Conservation (phyloP, 306 rosid genomes). For the Quercus bicolor region DNA sequence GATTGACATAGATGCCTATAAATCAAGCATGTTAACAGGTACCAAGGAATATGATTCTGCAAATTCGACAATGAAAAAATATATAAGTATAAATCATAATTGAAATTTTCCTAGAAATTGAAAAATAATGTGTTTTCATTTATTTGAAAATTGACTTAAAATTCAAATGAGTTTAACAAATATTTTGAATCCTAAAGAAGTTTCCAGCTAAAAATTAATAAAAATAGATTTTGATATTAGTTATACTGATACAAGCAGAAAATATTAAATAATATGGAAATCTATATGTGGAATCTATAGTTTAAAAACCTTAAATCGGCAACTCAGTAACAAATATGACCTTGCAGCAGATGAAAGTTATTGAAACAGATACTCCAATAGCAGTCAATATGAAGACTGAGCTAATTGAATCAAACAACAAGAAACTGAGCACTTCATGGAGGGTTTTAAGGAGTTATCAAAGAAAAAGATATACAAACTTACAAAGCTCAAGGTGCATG, state of each 20-base stretch:
- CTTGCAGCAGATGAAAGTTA: background rate
- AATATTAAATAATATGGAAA: background rate
- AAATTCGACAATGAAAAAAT: background rate
- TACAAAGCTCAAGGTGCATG: constrained; percentile 18
- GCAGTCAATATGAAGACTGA: background rate
- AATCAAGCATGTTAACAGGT: constrained; percentile 21
- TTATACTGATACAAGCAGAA: background rate
- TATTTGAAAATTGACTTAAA: background rate
- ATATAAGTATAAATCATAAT: background rate
- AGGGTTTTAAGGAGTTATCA: constrained; percentile 8
- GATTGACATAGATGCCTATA: constrained; percentile 73
- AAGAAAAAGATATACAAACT: constrained; percentile 4
- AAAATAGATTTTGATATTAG: background rate
- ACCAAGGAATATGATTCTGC: background rate
- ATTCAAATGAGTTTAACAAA: background rate
- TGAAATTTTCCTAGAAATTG: background rate
- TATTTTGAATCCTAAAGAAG: background rate
- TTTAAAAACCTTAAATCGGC: background rate
- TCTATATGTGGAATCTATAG: background rate
- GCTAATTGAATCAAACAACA: background rate
- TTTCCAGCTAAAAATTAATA: background rate
- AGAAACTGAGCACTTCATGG: background rate
- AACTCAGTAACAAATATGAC: background rate
- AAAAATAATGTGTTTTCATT: background rate
- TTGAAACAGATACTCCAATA: background rate